Base-by-base conservation (phyloP, 495 filamentous ascomycete genomes). In the Gamarada debralockiae region DNA sequence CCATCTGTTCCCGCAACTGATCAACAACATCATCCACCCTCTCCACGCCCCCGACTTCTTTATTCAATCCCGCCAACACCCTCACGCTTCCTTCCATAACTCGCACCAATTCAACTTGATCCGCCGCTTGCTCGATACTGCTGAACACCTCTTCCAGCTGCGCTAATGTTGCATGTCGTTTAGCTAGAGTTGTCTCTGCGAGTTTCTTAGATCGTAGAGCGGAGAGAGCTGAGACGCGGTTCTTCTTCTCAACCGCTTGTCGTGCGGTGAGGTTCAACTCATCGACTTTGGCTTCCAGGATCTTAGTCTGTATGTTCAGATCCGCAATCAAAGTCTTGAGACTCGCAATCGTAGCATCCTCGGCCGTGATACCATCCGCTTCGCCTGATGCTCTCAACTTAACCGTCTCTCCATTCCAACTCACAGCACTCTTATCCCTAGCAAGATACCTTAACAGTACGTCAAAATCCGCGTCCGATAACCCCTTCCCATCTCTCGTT, bases 141-240 rank as follows among this genome's bases (percentile, higher is more conserved):
- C 71, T 64, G 48, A 86, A 86, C 0, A 96, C 83, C 40, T 87
- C 83, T 66, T 97, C 90, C 0, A 97, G 73, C 67, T 96, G 90
- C n/a, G 68, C 68, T 1, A 93, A 75, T 0, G 84, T 86, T 9
- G 82, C 82, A 20, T 82, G 75, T 2, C 90, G 83, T 44, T 82
- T 77, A 15, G 76, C 71, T 0, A 97, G 74, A 29, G 80, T 85
- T 7, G 77, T 72, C 62, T 95, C 90, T 21, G 82, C 82, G 3
- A 86, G 70, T 63, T 93, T 97, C 69, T 88, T 96, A 0, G 81
- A 86, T 31, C 83, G 82, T n/a, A 98, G 73, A 0, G 90, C 82
- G 0, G 85, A 79, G 2, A 90, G 71, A 5, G 93, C 93, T 0
- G 82, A 75, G 6, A 84, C 67, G n/a, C 79, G 72, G 65, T 93